These are phyloP conservation scores for Fonsecaea multimorphosa DNA, from an alignment of 2,329 filamentous ascomycete species.

Conservation along the genomic window DNA sequence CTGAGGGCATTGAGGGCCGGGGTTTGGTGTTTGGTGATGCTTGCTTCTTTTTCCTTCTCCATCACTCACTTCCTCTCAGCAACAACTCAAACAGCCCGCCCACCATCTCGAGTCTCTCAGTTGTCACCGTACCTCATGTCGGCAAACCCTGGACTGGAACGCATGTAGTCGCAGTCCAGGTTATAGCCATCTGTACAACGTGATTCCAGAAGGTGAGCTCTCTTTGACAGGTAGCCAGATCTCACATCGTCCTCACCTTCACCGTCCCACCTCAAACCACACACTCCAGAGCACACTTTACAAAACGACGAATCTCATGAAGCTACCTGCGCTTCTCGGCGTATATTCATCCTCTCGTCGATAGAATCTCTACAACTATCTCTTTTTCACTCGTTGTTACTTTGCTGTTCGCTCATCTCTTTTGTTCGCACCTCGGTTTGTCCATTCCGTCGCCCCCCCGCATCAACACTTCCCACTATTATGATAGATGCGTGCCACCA, in stretches of 20 bases:
- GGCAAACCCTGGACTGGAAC: background rate
- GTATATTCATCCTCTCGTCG: background rate
- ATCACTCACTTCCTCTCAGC: background rate
- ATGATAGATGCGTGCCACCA: constrained; percentile 3
- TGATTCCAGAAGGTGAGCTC: constrained; percentile 12
- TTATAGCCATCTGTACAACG: background rate
- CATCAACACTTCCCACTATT: background rate
- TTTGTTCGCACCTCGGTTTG: background rate
- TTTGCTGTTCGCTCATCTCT: background rate
- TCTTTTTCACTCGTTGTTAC: background rate
- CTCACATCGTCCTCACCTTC: constrained; percentile 8
- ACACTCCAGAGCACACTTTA: background rate
- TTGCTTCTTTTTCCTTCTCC: background rate
- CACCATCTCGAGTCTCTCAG: background rate
- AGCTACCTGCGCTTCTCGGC: background rate
- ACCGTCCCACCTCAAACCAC: background rate
- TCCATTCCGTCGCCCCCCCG: background rate
- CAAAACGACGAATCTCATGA: background rate
- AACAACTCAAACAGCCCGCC: background rate
- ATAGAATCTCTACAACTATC: background rate
- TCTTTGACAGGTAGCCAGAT: background rate
- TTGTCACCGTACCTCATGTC: background rate
- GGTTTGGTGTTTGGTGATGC: too few species aligned
- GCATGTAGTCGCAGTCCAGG: background rate
- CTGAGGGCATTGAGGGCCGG: background rate